Evolutionary conservation across 106 monocot species (phyloP), one percentile per base, ranked within the genome.

Genomic region (Amphibolis antarctica): DNA sequence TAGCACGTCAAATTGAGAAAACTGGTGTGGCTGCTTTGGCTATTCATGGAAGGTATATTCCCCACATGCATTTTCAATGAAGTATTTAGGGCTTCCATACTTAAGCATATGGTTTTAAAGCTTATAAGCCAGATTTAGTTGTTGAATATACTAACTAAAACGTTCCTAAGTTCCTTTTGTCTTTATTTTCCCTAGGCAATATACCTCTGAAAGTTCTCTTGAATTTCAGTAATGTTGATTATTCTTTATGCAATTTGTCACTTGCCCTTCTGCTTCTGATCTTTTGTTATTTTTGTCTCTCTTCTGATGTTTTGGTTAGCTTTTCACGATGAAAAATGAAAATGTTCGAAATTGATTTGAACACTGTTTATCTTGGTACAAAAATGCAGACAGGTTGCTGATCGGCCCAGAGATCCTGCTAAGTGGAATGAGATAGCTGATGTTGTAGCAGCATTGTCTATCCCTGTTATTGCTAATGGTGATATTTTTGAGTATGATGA

Each of bases 401-500:
- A 98, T 68, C 85, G 98, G 59, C 98, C 98, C 27, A 82, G 82
- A 51, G 90, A 91, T 81, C 85, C 91, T 85, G 98, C 98, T 59
- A 87, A 83, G 42, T 98, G 98, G 98, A 67, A 64, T 71, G 91
- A 83, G 66, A 98, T 98, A 72, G 86, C 86, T 50, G 82, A 90
- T 81, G 75, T 98, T 75, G 85, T 77, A 25, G 75, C 80, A 44
- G 75, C 98, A 59, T 76, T 98, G 75, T 98, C 91, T 26, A 80
- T 98, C 58, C 98, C 98, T 63, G 91, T 98, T 61, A 91, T 98
- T 76, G 98, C 98, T 63, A 98, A 98, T 77, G 98, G 98, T 52
- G 98, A 98, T 75, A 85, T 98, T 49, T 91, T 98, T 76, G 78
- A 85, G 53, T 91, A 91, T 66, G 81, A 85, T 62, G 87, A 98